A percentile compares a stretch with the other conserved stretches of the same genome.
These are phyloP conservation scores for Grigorovia humatica DNA, from an alignment of 805 yeast species.

Conservation along the genomic window DNA sequence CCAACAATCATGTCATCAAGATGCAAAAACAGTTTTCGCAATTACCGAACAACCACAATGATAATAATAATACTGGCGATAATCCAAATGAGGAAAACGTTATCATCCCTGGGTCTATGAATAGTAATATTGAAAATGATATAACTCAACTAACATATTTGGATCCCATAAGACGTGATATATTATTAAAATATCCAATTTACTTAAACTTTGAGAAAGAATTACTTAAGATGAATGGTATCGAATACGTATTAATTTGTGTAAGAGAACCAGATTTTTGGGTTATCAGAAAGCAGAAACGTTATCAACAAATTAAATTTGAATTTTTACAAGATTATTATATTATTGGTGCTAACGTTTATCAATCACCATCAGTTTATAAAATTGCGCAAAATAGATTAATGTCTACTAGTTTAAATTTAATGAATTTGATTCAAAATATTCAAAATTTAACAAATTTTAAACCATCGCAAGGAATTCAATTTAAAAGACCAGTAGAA, in stretches of 20 bases:
- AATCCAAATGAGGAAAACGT: neutral
- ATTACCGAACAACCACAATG: conserved; percentile 7
- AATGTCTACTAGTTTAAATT: conserved; percentile 35
- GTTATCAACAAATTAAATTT: conserved; percentile 34
- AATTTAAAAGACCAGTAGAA: conserved; percentile 8
- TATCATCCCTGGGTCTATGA: neutral
- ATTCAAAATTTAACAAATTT: conserved; percentile 43
- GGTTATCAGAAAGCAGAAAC: conserved; percentile 75
- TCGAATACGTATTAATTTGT: conserved; percentile 68
- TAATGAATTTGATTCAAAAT: conserved; percentile 38
- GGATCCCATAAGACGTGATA: conserved; percentile 17
- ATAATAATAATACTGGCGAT: neutral
- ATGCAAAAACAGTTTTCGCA: conserved; percentile 81
- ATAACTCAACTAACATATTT: conserved; percentile 10
- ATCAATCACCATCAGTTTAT: conserved; percentile 75
- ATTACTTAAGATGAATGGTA: conserved; percentile 68
- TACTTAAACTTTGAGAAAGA: conserved; percentile 40
- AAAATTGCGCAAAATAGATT: conserved; percentile 65
- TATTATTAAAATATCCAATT: conserved; percentile 20
- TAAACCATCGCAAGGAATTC: conserved; percentile 49
- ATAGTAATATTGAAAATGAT: neutral
- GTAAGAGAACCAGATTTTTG: conserved; percentile 87
- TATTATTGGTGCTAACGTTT: conserved; percentile 83
- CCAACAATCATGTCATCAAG: conserved; percentile 86
- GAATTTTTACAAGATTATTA: conserved; percentile 66